Conservation (phyloP, 2,329 filamentous ascomycete species). For the Sporothrix sp. region DNA sequence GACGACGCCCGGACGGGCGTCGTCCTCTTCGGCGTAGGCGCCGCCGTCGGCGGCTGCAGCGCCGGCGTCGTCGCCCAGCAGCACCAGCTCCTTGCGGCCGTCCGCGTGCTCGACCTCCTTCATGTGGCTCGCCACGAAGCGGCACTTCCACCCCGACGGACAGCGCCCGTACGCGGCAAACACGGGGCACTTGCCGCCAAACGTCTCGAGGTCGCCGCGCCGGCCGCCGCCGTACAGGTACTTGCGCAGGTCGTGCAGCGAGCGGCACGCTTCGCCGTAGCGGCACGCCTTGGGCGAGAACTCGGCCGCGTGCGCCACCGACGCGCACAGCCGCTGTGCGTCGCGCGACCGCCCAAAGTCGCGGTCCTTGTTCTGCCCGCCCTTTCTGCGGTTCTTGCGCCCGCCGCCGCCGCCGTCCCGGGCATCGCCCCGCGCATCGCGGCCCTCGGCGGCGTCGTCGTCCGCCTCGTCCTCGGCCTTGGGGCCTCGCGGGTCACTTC, state of each 20-base stretch:
- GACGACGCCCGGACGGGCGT: conserved; percentile 55
- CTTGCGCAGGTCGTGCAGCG: conserved; percentile 72
- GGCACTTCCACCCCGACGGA: conserved; percentile 84
- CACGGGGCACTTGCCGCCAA: conserved; percentile 71
- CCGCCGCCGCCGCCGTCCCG: conserved; percentile 12
- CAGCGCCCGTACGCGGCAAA: conserved; percentile 70
- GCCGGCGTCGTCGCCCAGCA: conserved; percentile 40
- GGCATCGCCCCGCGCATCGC: conserved; percentile 21
- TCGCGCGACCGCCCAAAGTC: conserved; percentile 74
- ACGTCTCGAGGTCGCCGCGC: conserved; percentile 65
- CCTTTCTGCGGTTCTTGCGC: conserved; percentile 29
- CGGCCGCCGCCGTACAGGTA: conserved; percentile 81
- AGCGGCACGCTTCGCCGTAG: conserved; percentile 72
- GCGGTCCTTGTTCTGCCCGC: conserved; percentile 76
- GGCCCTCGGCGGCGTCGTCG: conserved; percentile 41
- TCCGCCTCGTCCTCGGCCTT: conserved; percentile 26
- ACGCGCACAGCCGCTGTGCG: conserved; percentile 66
- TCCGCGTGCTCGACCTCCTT: conserved; percentile 68
- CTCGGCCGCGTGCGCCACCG: conserved; percentile 60
- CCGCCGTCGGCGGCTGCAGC: conserved; percentile 18
- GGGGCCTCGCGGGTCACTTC: background rate
- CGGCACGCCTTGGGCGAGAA: conserved; percentile 71
- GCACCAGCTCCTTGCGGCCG: conserved; percentile 70
- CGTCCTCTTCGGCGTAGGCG: conserved; percentile 30
- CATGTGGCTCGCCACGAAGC: conserved; percentile 81